Evolutionary conservation across 164 flowering plant species (phyloP).

Genomic region (Litsea cubeba): DNA sequence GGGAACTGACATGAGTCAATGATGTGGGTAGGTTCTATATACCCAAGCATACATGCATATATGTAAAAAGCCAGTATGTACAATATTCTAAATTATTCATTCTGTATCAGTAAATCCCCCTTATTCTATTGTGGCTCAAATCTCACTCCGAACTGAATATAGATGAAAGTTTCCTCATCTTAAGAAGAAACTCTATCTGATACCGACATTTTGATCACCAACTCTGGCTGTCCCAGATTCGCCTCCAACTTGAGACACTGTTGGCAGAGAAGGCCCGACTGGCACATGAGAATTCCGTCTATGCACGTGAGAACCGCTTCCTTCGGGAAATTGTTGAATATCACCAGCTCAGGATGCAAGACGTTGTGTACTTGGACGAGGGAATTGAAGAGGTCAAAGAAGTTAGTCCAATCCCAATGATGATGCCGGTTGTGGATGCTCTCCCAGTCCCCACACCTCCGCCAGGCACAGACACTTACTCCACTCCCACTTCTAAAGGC

Average conservation of each 20-base stretch:
- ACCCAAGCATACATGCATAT: too few relatives aligned
- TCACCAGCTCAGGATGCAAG: constrained; percentile 97
- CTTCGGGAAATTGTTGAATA: constrained; percentile 93
- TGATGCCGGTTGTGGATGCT: not conserved
- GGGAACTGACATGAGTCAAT: too few relatives aligned
- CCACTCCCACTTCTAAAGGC: not conserved
- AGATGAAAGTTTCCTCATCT: too few relatives aligned
- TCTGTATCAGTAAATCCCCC: too few relatives aligned
- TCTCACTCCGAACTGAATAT: too few relatives aligned
- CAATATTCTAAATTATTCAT: too few relatives aligned
- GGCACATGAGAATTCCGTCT: constrained; percentile 77
- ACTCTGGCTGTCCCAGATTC: constrained; percentile 47
- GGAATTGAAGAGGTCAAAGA: constrained; percentile 83
- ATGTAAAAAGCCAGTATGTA: too few relatives aligned
- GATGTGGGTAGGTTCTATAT: too few relatives aligned
- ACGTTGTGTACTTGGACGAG: constrained; percentile 82
- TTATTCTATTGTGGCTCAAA: too few relatives aligned
- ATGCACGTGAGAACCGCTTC: constrained; percentile 87
- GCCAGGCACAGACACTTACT: not conserved
- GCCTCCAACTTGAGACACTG: constrained; percentile 89
- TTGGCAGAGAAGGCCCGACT: constrained; percentile 91
- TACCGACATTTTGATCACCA: not conserved
- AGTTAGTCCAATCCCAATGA: constrained; percentile 40
- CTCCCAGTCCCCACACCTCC: constrained; percentile 2
- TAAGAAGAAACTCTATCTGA: too few relatives aligned